phyloP scores from a whole-genome alignment of 2,329 filamentous ascomycete genomes.

The Ophiosphaerella narmari region DNA sequence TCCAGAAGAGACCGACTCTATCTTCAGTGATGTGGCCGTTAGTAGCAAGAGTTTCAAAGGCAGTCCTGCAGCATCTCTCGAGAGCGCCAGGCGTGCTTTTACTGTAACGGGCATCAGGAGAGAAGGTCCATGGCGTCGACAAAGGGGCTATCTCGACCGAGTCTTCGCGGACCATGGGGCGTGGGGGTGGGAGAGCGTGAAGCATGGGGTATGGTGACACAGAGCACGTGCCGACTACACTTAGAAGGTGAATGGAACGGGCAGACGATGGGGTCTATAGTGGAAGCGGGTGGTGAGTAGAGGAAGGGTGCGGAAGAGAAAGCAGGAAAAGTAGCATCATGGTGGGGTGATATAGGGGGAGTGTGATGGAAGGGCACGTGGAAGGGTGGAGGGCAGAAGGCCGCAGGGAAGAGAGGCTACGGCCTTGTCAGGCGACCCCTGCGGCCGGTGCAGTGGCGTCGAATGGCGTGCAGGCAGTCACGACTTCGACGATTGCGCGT shows the following conservation, averaged over 20 bases:
- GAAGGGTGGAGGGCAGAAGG: no score
- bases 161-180: neutral
- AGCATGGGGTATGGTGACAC: neutral
- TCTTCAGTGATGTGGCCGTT: neutral
- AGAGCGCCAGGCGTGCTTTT: neutral
- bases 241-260: no score
- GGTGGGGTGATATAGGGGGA: neutral
- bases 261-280: no score
- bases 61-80: neutral
- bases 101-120: neutral
- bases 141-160: neutral
- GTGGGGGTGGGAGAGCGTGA: neutral
- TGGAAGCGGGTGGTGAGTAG: no score
- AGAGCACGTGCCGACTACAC: no score
- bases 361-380: slow-evolving; percentile 1
- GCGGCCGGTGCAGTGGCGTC: slow-evolving; percentile 23
- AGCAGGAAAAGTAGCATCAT: no score
- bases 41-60: neutral
- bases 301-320: no score
- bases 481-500: slow-evolving; percentile 10
- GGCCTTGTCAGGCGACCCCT: slow-evolving; percentile 8
- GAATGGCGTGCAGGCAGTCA: slow-evolving; percentile 22
- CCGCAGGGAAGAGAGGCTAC: no score
- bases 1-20: neutral
- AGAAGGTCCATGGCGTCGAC: neutral